These are phyloP conservation scores for Trichosporon ovoides DNA, from an alignment of 1,284 basidiomycete species.

Conservation along the genomic window DNA sequence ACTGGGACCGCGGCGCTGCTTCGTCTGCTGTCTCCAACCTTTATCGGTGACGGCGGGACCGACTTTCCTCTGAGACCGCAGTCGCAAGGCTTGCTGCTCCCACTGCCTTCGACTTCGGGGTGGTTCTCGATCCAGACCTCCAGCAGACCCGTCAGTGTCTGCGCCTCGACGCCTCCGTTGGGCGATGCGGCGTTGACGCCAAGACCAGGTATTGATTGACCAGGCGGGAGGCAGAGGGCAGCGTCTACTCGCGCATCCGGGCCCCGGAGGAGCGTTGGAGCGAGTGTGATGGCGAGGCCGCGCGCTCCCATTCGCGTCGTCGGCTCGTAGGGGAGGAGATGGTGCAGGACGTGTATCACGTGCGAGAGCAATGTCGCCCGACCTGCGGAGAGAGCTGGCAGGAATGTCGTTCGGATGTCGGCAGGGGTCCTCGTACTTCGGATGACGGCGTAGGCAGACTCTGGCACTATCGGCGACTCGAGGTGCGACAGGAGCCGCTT, in stretches of 20 bases:
- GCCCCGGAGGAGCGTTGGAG: constrained; percentile 35
- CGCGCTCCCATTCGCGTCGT: constrained; percentile 32
- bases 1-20: no score
- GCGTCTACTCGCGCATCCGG: constrained; percentile 36
- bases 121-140: constrained; percentile 32
- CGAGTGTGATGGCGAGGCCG: constrained; percentile 33
- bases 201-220: constrained; percentile 15
- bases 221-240: constrained; percentile 31
- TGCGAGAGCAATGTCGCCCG: constrained; percentile 19
- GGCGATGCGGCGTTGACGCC: no score
- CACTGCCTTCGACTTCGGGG: constrained; percentile 11
- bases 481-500: constrained; percentile 7
- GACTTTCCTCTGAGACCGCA: no score
- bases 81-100: no score
- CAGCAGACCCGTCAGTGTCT: constrained; percentile 32
- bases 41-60: no score
- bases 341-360: constrained; percentile 27
- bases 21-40: no score
- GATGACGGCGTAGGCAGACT: constrained; percentile 24
- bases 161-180: no score
- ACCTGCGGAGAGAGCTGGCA: constrained; percentile 18
- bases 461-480: constrained; percentile 20
- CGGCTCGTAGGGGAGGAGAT: constrained; percentile 19
- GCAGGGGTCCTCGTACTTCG: background rate
- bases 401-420: constrained; percentile 10